Evolutionary conservation across 441 rosid genomes (phyloP).

Genomic region (Adansonia gregorii): DNA sequence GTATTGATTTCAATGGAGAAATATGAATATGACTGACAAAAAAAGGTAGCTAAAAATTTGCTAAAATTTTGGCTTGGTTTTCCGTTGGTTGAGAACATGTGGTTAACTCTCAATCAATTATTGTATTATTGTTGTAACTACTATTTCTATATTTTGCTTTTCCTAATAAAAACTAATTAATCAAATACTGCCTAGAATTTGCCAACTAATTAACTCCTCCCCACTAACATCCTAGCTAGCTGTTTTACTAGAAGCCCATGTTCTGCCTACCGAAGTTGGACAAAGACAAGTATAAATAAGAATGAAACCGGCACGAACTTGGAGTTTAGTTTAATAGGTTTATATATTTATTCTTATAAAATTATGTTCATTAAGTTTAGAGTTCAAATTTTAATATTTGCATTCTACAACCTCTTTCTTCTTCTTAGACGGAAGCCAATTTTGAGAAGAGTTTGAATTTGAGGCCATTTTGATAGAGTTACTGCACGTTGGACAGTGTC

Average conservation of each 20-base stretch:
- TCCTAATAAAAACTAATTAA: neutral
- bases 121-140: neutral
- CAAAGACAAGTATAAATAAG: no score
- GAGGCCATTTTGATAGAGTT: neutral
- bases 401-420: no score
- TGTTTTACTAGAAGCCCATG: no score
- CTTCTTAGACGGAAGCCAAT: no score
- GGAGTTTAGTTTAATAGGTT: no score
- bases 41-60: neutral
- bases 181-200: neutral
- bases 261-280: no score
- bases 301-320: no score
- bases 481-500: neutral
- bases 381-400: no score
- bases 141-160: constrained; percentile 13
- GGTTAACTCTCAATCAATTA: constrained; percentile 3
- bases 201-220: neutral
- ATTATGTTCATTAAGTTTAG: no score
- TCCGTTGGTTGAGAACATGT: neutral
- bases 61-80: constrained; percentile 20
- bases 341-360: no score
- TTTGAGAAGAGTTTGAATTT: no score
- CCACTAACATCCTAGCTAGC: no score
- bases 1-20: neutral
- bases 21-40: neutral